Conservation (phyloP, 1,284 basidiomycete species). For the Polyporus tsugae region DNA sequence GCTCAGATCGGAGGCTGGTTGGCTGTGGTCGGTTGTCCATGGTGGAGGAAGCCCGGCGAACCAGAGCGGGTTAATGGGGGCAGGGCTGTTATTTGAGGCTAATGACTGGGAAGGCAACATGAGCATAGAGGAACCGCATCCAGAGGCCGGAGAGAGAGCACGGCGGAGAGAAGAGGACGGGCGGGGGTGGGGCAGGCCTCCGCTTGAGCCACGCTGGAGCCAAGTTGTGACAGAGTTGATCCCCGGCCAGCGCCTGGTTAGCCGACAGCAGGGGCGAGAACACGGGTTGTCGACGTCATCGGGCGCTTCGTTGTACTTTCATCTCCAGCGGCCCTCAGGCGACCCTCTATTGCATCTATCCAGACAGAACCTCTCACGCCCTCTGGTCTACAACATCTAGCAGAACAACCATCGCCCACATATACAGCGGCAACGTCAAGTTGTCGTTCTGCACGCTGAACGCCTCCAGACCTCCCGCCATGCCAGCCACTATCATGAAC, state of each 20-base stretch:
- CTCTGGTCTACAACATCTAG: conserved; percentile 46
- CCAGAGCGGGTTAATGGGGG: not conserved
- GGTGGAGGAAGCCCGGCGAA: not conserved
- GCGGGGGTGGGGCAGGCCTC: not conserved
- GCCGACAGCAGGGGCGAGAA: conserved; percentile 13
- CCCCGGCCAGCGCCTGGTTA: conserved; percentile 12
- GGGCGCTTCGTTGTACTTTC: not conserved
- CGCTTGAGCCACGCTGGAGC: not conserved
- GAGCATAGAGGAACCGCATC: not conserved
- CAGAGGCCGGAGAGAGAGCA: not conserved
- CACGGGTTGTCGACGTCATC: conserved; percentile 27
- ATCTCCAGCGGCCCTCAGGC: conserved; percentile 4
- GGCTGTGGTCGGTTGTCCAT: conserved; percentile 23
- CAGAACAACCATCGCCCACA: conserved; percentile 82
- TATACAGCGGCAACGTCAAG: conserved; percentile 87
- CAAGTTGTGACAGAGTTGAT: not conserved
- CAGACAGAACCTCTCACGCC: conserved; percentile 3
- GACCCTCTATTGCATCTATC: not conserved
- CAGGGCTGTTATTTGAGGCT: conserved; percentile 1
- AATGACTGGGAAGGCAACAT: conserved; percentile 2
- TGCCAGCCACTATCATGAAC: conserved; percentile 64
- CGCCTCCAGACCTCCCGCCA: conserved; percentile 84
- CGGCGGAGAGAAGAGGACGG: not conserved
- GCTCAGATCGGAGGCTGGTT: conserved; percentile 33
- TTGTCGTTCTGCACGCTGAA: conserved; percentile 95